Evolutionary conservation across 2,329 filamentous ascomycete species (phyloP).

Genomic region (Cryphonectria parasitica): DNA sequence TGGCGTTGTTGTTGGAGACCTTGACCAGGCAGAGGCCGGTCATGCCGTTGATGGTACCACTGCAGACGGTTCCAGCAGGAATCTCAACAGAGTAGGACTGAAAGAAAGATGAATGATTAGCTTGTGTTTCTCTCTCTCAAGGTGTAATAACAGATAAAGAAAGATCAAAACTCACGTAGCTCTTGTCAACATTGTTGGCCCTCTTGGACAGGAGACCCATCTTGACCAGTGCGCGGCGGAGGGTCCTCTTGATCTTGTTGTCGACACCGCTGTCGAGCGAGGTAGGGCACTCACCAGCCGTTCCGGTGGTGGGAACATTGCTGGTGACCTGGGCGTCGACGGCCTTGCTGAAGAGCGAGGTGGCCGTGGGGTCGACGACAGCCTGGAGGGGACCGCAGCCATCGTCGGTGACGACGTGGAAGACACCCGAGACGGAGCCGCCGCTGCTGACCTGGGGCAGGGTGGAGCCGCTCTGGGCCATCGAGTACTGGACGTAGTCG

Average conservation of each 20-base stretch:
- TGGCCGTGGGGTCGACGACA: conserved; percentile 44
- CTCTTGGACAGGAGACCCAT: conserved; percentile 29
- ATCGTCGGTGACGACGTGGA: conserved; percentile 48
- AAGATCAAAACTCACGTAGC: conserved; percentile 17
- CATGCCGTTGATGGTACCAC: conserved; percentile 26
- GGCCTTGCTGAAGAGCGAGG: conserved; percentile 30
- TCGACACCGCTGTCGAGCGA: conserved; percentile 20
- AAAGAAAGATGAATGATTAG: neutral
- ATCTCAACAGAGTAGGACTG: conserved; percentile 20
- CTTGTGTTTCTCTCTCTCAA: neutral
- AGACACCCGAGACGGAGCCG: conserved; percentile 40
- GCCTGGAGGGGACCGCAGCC: conserved; percentile 46
- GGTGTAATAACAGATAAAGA: neutral
- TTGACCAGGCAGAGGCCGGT: conserved; percentile 32
- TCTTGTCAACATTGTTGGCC: conserved; percentile 31
- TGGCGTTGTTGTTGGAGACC: conserved; percentile 33
- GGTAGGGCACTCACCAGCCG: conserved; percentile 28
- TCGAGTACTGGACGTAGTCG: conserved; percentile 13
- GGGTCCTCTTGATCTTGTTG: conserved; percentile 19
- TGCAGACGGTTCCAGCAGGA: conserved; percentile 32
- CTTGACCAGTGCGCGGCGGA: conserved; percentile 26
- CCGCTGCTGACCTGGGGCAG: conserved; percentile 44
- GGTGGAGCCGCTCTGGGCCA: conserved; percentile 30
- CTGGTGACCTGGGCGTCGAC: conserved; percentile 29
- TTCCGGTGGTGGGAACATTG: conserved; percentile 27